Base-by-base conservation (phyloP, 1,284 basidiomycete genomes). In the Rhodotorula glutinis region DNA sequence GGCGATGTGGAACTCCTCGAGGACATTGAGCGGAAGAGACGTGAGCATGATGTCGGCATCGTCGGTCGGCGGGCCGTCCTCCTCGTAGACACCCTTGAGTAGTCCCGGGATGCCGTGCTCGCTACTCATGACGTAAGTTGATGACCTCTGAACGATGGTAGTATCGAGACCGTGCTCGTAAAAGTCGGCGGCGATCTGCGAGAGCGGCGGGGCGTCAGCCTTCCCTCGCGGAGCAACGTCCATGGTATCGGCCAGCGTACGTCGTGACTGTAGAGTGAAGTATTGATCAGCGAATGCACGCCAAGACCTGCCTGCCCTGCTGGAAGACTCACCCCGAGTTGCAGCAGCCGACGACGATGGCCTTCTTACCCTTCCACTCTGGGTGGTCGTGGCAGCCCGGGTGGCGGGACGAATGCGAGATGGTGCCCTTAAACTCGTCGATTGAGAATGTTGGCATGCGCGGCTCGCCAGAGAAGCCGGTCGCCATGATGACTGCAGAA, bases 31-130 rank as follows among this genome's bases (percentile, higher is more conserved):
- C 4, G 84, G 84, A 30, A 79, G 76, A 16, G 81, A 77, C 25
- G 77, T 76, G 53, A 79, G 77, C 66, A 79, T 79, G 60, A 85
- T 79, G 75, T 86, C 84, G 40, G 81, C 79, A 11, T 82, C 75
- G 10, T 82, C 80, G 1, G 78, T 55, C 2, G 69, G 71, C 2
- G 83, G 81, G 5, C 80, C 78, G 25, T 78, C 80, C 62, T 81
- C 79, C 30, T 81, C 80, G 77, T 80, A 85, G 5, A 73, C 63
- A 9, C 69, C 70, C 27, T 66, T 65, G 17, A 71, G 65, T 7
- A 71, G 30, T 0, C 63, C 51, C 62, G 62, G 30, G 51, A 69
- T 9, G 60, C 76, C 51, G 77, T 73, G 41, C 54, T 56, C 61
- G 47, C 38, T 53, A 23, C 49, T 11, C 53, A 65, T 57, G 21